Base-by-base conservation (phyloP, 305 asterid genomes). In the Fraxinus latifolia region DNA sequence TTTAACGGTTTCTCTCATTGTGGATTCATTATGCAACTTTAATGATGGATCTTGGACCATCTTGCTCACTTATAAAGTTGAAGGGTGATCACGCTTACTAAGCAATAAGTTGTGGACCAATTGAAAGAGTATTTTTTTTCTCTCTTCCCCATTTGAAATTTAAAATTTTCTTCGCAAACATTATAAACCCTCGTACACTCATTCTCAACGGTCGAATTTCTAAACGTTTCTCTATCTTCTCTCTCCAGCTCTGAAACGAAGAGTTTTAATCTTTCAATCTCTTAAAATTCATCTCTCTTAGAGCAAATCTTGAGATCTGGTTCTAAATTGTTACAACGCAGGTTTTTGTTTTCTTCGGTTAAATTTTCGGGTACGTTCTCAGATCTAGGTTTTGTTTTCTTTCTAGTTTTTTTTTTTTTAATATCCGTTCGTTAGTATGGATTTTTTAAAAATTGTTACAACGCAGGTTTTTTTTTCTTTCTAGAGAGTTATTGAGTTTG, bases 141-240 rank as follows among this genome's bases (percentile, higher is more conserved):
- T 27, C 74, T 14, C 74, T 27, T 29, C 34, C 7, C 36, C 75
- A 15, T 70, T 70, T 70, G 75, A 70, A 70, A 29, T 70, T 70
- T 70, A 12, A 68, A 70, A 11, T 9, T 70, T 29, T 31, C 42
- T 5, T 31, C 42, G 21, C 75, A 14, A 70, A 31, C 74, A 27
- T 67, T 0, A 68, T 29, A 70, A 31, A 68, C 21, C 75, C 75
- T 70, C 75, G 0, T 33, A 68, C 12, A 31, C 75, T 31, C 75
- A 14, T 14, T 70, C 74, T 74, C 85, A 87, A 88, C 90, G 91
- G 91, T 88, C 91, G 85, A 75, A 42, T 84, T 83, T 67, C 74
- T 27, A 79, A 82, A 82, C 6, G 75, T 8, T 36, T 37, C 50
- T 77, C 60, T 62, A 23, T 53, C 72, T 77, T 72, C 83, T 87